Conservation (phyloP, 805 yeast species). For the Pichia scutulata region DNA sequence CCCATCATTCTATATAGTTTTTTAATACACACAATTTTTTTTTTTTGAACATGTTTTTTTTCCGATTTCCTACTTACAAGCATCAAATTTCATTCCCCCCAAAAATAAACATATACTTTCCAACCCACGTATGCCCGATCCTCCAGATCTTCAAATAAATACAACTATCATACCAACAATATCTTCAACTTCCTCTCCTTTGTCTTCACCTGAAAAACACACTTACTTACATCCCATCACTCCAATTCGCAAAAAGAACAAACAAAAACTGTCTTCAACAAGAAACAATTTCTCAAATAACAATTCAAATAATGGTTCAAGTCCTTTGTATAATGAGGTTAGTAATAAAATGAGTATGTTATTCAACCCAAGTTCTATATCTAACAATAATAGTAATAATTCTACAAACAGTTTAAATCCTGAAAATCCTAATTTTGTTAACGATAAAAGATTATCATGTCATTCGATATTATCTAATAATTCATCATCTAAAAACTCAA, state of each 20-base stretch:
- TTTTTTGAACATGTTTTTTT: too few relatives aligned
- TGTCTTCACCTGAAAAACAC: neutral
- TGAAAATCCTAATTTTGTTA: neutral
- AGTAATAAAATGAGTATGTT: slow-evolving; percentile 10
- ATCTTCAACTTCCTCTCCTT: neutral
- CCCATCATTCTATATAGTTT: neutral
- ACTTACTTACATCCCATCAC: neutral
- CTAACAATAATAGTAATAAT: slow-evolving; percentile 2
- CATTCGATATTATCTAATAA: neutral
- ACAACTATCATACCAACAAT: neutral
- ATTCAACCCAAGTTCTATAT: slow-evolving; percentile 2
- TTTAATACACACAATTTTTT: neutral
- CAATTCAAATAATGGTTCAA: slow-evolving; percentile 1
- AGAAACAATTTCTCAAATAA: slow-evolving; percentile 2
- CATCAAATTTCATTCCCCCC: neutral
- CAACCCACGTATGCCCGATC: neutral
- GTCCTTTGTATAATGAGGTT: slow-evolving; percentile 14
- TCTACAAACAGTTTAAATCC: neutral
- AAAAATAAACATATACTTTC: too few relatives aligned
- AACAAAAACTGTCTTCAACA: neutral
- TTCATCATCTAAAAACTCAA: neutral
- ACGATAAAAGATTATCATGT: neutral
- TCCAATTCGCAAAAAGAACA: slow-evolving; percentile 2
- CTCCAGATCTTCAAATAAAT: neutral
- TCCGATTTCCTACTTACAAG: too few relatives aligned